phyloP scores from a whole-genome alignment of 306 rosid genomes.

The Glycine latifolia region DNA sequence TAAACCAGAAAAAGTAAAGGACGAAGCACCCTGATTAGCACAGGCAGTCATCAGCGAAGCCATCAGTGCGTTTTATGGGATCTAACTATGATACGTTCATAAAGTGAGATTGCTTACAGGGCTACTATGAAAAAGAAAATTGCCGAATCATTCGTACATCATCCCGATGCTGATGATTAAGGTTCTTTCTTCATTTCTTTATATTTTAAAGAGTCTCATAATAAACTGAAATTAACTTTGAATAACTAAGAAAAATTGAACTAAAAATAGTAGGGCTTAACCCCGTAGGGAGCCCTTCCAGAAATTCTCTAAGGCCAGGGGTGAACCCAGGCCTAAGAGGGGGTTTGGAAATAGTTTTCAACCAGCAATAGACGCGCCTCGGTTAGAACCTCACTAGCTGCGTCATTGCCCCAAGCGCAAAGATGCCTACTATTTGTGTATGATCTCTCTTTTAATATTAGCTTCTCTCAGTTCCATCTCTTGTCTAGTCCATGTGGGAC shows the following conservation, averaged over 20 bases:
- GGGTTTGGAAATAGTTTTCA: conserved; percentile 15
- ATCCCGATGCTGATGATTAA: background rate
- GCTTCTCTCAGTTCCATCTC: background rate
- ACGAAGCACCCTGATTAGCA: too few species aligned
- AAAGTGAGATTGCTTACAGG: too few species aligned
- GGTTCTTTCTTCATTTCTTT: too few species aligned
- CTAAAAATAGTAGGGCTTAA: background rate
- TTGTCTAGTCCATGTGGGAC: background rate
- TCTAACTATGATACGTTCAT: too few species aligned
- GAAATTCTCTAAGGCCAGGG: background rate
- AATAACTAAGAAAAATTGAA: too few species aligned
- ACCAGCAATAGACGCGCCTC: background rate
- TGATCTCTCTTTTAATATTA: too few species aligned
- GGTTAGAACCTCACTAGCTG: background rate
- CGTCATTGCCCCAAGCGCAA: background rate
- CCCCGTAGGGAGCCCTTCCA: background rate
- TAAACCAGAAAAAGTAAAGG: too few species aligned
- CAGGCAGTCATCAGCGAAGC: too few species aligned
- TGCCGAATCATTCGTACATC: conserved; percentile 42
- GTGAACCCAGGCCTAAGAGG: background rate
- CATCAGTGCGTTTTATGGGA: too few species aligned
- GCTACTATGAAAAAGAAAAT: conserved; percentile 13
- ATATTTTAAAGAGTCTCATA: too few species aligned
- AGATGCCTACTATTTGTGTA: background rate
- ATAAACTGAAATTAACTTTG: too few species aligned